A percentile compares a stretch with the other conserved stretches of the same genome.
phyloP scores from a whole-genome alignment of 371 early-diverging fungal genomes.

The Mortierella sp. region DNA sequence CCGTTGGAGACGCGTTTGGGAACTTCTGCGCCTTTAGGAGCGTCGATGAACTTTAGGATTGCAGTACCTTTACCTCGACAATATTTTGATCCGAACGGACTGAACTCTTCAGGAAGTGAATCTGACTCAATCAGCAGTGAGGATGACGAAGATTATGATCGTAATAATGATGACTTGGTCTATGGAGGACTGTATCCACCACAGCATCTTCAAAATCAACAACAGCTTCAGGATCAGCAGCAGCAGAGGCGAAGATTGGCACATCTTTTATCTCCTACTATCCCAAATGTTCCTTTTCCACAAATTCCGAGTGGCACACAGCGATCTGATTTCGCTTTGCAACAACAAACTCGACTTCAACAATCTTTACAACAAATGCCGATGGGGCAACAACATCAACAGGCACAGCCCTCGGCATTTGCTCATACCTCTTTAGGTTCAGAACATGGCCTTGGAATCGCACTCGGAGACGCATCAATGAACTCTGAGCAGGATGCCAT shows the following conservation, averaged over 20 bases:
- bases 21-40: slow-evolving; percentile 44
- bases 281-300: not conserved
- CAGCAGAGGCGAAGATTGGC: slow-evolving; percentile 3
- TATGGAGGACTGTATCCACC: slow-evolving; percentile 13
- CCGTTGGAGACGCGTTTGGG: slow-evolving; percentile 36
- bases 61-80: slow-evolving; percentile 44
- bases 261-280: not conserved
- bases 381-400: slow-evolving; percentile 4
- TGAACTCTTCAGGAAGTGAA: slow-evolving; percentile 42
- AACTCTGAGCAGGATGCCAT: slow-evolving; percentile 11
- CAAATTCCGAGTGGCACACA: not conserved
- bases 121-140: slow-evolving; percentile 50
- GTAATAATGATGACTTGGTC: slow-evolving; percentile 35
- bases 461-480: slow-evolving; percentile 8
- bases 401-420: slow-evolving; percentile 21
- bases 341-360: slow-evolving; percentile 16
- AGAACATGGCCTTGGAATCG: slow-evolving; percentile 37
- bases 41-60: slow-evolving; percentile 49
- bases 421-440: slow-evolving; percentile 58
- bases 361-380: slow-evolving; percentile 30
- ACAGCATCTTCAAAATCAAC: slow-evolving; percentile 10
- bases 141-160: slow-evolving; percentile 45
- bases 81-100: slow-evolving; percentile 35
- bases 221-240: not conserved
- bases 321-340: not conserved